phyloP scores from a whole-genome alignment of 352 stramenopile species.

The Pythium rishiriense region DNA sequence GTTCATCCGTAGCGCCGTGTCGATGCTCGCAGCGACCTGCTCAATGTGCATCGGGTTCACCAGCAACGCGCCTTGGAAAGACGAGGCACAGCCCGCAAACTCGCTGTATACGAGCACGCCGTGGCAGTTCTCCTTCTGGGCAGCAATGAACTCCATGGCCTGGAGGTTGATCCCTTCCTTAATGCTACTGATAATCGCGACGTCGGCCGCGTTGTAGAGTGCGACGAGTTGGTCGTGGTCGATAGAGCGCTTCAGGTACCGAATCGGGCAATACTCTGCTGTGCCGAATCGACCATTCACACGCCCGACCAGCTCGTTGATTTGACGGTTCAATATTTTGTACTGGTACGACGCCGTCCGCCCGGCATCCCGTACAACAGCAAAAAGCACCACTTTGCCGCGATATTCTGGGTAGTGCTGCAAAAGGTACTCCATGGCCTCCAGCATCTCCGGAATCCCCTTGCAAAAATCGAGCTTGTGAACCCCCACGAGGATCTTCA shows the following conservation, averaged over 20 bases:
- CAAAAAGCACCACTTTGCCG: conserved; percentile 93
- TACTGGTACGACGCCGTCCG: conserved; percentile 69
- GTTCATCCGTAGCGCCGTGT: conserved; percentile 84
- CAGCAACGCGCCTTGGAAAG: conserved; percentile 85
- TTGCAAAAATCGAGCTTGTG: conserved; percentile 84
- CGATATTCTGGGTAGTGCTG: conserved; percentile 91
- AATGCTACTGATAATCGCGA: conserved; percentile 88
- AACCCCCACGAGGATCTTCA: conserved; percentile 79
- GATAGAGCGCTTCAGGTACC: conserved; percentile 87
- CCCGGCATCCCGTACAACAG: conserved; percentile 84
- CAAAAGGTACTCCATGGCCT: conserved; percentile 89
- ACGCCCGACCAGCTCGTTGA: conserved; percentile 88
- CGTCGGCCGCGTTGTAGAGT: conserved; percentile 88
- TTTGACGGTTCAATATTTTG: conserved; percentile 84
- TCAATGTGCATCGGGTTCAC: conserved; percentile 91
- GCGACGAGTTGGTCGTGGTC: conserved; percentile 87
- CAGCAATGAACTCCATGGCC: conserved; percentile 90
- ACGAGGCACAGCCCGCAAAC: conserved; percentile 89
- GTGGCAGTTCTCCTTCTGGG: conserved; percentile 77
- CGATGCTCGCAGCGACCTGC: conserved; percentile 82
- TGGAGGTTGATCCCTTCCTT: conserved; percentile 92
- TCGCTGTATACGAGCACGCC: conserved; percentile 90
- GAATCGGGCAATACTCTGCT: conserved; percentile 86
- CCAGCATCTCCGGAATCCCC: conserved; percentile 88
- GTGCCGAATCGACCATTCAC: conserved; percentile 89